A percentile compares a stretch with the other conserved stretches of the same genome.
phyloP scores from a whole-genome alignment of 1,139 yeast species.

The Nakaseomyces bracarensis region DNA sequence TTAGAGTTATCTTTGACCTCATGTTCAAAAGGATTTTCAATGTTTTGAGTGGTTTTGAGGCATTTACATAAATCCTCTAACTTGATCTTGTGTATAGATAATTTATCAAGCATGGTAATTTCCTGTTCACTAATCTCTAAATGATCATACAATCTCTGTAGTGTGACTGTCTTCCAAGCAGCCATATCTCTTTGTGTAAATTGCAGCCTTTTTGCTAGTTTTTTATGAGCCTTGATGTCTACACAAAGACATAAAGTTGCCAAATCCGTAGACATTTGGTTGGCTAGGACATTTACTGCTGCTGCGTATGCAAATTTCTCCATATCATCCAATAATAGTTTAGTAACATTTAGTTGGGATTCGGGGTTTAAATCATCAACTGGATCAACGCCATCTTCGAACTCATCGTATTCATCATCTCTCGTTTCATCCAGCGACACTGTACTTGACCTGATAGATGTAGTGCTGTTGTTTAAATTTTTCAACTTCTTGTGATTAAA shows the following conservation, averaged over 20 bases:
- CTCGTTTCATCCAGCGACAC: constrained; percentile 8
- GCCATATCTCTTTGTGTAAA: constrained; percentile 73
- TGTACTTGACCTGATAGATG: constrained; percentile 11
- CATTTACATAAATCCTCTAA: constrained; percentile 62
- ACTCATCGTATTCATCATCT: constrained; percentile 30
- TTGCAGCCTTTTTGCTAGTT: constrained; percentile 52
- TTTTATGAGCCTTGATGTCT: constrained; percentile 36
- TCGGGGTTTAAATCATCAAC: constrained; percentile 39
- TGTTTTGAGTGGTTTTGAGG: constrained; percentile 38
- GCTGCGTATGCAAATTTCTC: constrained; percentile 94
- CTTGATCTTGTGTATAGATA: constrained; percentile 76
- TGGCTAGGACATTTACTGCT: constrained; percentile 62
- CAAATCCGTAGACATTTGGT: constrained; percentile 73
- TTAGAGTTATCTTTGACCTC: constrained; percentile 12
- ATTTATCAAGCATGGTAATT: constrained; percentile 75
- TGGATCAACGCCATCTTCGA: constrained; percentile 37
- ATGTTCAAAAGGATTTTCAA: constrained; percentile 36
- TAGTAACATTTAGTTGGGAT: constrained; percentile 71
- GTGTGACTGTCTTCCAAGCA: constrained; percentile 73
- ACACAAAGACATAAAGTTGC: constrained; percentile 53
- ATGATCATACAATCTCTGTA: constrained; percentile 71
- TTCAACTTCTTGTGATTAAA: constrained; percentile 38
- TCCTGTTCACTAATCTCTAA: constrained; percentile 67
- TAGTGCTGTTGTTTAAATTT: constrained; percentile 15
- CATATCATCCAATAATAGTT: constrained; percentile 67